Evolutionary conservation across 306 rosid species (phyloP), one percentile per base, ranked within the genome.

Genomic region (Lathyrus sativus): DNA sequence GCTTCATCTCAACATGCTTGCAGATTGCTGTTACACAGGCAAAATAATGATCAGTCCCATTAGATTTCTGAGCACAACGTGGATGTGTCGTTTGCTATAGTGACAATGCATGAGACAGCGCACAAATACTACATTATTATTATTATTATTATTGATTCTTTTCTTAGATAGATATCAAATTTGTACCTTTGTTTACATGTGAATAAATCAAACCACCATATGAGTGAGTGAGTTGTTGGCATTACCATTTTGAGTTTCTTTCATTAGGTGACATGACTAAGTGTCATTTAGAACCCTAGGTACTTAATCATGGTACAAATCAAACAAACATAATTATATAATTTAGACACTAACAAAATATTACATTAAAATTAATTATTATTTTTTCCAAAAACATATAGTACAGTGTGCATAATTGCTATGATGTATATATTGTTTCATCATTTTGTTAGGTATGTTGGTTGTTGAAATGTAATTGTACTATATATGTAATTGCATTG

Each of bases 401-500:
- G 71, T 75, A 55, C 72, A 24, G 29, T 43, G 65, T 60, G 48
- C 48, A 78, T 74, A 77, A 78, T 75, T 75, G 59, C 54, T n/a
- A 61, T 82, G 84, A 50, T 78, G 60, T 72, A 67, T 78, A 67
- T 57, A 28, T 56, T 26, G 62, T 64, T 78, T 73, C 62, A 75
- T 84, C 59, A 87, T 76, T 72, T 71, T 73, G 81, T 78, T 88
- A 62, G 85, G 86, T 71, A 63, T 76, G 83, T 74, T 84, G 89
- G 91, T 80, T 76, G 95, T 88, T 88, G 85, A 72, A 85, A 82
- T 80, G 81, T 76, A 80, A 80, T 76, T 75, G 81, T 77, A 73
- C 71, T 51, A 48, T 53, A 53, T 22, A 19, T 68, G 58, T 59
- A 65, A 63, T 74, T 71, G 64, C 33, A 70, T 72, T 75, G 68